Evolutionary conservation across 345 rosid species (phyloP).

Genomic region (Populus nigra): DNA sequence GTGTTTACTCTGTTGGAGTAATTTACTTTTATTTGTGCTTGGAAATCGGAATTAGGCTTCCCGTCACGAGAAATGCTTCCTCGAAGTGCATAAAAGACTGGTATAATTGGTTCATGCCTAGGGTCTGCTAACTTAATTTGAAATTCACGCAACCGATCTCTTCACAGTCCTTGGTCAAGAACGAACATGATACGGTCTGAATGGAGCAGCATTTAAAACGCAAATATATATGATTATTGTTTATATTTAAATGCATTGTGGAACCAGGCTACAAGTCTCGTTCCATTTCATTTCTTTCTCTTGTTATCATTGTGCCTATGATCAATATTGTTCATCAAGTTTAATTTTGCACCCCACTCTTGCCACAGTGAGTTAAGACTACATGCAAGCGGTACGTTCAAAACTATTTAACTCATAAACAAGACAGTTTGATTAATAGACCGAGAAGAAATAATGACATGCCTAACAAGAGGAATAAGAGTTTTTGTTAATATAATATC

Average conservation of each 20-base stretch:
- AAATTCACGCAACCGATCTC: slow-evolving; percentile 36
- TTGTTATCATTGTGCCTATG: background rate
- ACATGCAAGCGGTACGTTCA: background rate
- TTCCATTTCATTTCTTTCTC: background rate
- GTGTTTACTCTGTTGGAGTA: slow-evolving; percentile 47
- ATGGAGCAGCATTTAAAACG: background rate
- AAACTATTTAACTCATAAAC: background rate
- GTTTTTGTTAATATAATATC: background rate
- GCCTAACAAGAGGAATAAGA: background rate
- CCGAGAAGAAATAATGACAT: background rate
- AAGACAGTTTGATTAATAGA: background rate
- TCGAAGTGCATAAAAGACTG: slow-evolving; percentile 35
- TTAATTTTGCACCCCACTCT: background rate
- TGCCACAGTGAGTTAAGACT: background rate
- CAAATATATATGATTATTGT: no score
- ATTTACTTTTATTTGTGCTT: slow-evolving; percentile 15
- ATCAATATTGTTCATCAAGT: background rate
- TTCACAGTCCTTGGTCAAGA: slow-evolving; percentile 19
- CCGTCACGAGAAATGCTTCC: slow-evolving; percentile 37
- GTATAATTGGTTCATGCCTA: slow-evolving; percentile 17
- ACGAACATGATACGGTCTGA: slow-evolving; percentile 2
- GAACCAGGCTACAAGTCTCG: background rate
- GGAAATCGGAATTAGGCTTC: slow-evolving; percentile 40
- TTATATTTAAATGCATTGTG: background rate
- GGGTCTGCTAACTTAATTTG: slow-evolving; percentile 42